Evolutionary conservation across 2,329 filamentous ascomycete genomes (phyloP).

Genomic region (Amylocarpus encephaloides): DNA sequence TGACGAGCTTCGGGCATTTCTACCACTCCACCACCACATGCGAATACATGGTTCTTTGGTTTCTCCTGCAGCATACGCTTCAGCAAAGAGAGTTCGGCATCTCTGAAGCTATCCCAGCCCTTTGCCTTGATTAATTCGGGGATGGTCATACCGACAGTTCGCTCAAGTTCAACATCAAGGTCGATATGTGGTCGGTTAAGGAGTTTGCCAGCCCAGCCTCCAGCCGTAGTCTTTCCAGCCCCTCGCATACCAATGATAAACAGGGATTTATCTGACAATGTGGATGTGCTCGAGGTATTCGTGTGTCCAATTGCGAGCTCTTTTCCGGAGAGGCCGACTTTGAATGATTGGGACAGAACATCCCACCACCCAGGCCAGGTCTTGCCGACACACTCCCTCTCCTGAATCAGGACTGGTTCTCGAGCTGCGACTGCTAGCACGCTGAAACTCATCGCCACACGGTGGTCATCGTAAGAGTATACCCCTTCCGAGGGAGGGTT

Average conservation of each 20-base stretch:
- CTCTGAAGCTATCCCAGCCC: constrained; percentile 86
- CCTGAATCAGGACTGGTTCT: constrained; percentile 67
- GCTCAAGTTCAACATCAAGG: constrained; percentile 81
- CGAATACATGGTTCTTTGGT: constrained; percentile 72
- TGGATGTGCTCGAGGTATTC: constrained; percentile 34
- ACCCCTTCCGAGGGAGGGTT: constrained; percentile 61
- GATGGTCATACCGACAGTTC: constrained; percentile 65
- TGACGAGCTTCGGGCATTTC: constrained; percentile 76
- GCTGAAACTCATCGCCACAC: constrained; percentile 97
- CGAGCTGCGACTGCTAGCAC: constrained; percentile 72
- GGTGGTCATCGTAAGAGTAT: constrained; percentile 94
- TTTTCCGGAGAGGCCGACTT: constrained; percentile 67
- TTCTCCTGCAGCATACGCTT: constrained; percentile 68
- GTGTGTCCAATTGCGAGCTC: constrained; percentile 38
- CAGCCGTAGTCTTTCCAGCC: constrained; percentile 91
- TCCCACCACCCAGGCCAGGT: constrained; percentile 99
- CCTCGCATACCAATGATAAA: constrained; percentile 97
- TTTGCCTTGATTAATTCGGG: constrained; percentile 71
- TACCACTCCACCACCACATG: constrained; percentile 89
- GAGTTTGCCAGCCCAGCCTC: constrained; percentile 72
- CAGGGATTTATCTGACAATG: constrained; percentile 56
- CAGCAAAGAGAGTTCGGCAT: constrained; percentile 69
- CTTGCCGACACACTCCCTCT: constrained; percentile 91
- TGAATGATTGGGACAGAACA: constrained; percentile 70
- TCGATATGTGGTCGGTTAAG: constrained; percentile 76